Evolutionary conservation across 2,329 filamentous ascomycete genomes (phyloP).

Genomic region (Paracoccidioides brasiliensis): DNA sequence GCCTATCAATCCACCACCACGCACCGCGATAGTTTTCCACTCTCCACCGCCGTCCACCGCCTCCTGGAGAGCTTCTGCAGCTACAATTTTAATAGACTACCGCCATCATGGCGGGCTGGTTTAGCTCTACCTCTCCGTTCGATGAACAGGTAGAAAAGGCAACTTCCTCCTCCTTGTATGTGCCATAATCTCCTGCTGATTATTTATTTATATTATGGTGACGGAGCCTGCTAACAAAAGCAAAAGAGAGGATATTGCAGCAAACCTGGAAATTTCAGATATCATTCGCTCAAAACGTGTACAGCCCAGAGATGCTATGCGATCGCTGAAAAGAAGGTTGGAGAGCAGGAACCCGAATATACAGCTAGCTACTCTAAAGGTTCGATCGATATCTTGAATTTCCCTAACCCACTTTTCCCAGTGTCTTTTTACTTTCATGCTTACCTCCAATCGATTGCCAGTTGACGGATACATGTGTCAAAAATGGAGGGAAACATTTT

Average conservation of each 20-base stretch:
- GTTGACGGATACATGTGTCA: constrained; percentile 97
- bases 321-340: constrained; percentile 83
- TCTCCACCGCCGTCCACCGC: neutral
- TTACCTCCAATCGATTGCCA: constrained; percentile 18
- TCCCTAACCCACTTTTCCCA: constrained; percentile 1
- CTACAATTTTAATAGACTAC: neutral
- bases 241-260: constrained; percentile 78
- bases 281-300: constrained; percentile 95
- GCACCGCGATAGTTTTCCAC: neutral
- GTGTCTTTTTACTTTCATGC: constrained; percentile 4
- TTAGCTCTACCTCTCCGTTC: constrained; percentile 78
- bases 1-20: neutral
- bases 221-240: constrained; percentile 6
- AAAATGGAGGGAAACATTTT: constrained; percentile 94
- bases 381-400: constrained; percentile 25
- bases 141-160: constrained; percentile 96
- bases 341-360: constrained; percentile 97
- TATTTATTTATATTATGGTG: neutral
- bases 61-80: neutral
- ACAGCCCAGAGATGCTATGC: constrained; percentile 95
- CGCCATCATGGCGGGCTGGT: constrained; percentile 88
- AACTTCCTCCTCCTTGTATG: constrained; percentile 83
- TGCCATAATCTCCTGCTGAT: constrained; percentile 9
- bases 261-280: constrained; percentile 97
- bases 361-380: constrained; percentile 86